Conservation (phyloP, 345 rosid species). For the Eucalyptus pumila region DNA sequence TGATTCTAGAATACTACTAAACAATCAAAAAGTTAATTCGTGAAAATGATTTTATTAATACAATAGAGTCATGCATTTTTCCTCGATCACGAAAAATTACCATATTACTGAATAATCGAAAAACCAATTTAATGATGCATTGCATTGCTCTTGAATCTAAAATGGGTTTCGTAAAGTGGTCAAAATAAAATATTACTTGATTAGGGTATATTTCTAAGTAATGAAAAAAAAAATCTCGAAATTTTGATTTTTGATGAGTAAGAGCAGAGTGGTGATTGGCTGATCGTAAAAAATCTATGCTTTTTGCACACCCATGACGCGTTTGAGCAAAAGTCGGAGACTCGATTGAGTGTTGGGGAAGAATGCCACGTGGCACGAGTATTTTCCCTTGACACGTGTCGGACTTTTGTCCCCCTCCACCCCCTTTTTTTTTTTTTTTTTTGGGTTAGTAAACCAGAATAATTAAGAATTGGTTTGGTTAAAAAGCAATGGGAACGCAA, state of each 20-base stretch:
- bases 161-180: not conserved
- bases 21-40: not conserved
- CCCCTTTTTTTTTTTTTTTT: not conserved
- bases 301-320: not conserved
- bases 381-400: not conserved
- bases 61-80: not conserved
- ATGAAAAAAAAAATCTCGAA: not conserved
- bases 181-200: not conserved
- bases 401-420: rapidly evolving
- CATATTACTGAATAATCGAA: not conserved
- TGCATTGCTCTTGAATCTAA: not conserved
- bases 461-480: not conserved
- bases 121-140: not conserved
- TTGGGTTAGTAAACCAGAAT: not conserved
- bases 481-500: not conserved
- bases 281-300: not conserved
- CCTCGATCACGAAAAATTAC: not conserved
- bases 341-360: not conserved
- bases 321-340: not conserved
- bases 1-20: rapidly evolving
- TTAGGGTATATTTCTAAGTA: not conserved
- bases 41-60: not conserved
- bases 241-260: not conserved
- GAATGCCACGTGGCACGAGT: not conserved
- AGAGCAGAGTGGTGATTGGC: not conserved